These are phyloP conservation scores for Salinomyces thailandicus DNA, from an alignment of 2,329 filamentous ascomycete species.

Conservation along the genomic window DNA sequence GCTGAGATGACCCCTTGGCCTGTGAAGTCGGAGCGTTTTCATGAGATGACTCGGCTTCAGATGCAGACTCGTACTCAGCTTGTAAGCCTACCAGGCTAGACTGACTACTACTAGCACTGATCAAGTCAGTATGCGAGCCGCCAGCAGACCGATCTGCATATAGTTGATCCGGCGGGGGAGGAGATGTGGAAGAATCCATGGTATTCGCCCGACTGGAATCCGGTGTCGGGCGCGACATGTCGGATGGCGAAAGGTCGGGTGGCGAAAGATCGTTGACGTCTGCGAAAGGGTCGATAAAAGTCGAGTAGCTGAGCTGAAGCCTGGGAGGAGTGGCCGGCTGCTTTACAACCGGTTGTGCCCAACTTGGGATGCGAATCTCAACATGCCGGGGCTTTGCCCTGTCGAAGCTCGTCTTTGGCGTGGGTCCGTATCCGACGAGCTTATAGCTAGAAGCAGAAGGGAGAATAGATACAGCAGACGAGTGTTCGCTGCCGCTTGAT, in stretches of 20 bases:
- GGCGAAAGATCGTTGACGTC: conserved; percentile 20
- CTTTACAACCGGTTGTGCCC: conserved; percentile 33
- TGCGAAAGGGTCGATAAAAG: conserved; percentile 16
- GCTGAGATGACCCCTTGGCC: conserved; percentile 40
- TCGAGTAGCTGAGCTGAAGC: conserved; percentile 11
- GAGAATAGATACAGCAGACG: not conserved
- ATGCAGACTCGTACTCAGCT: conserved; percentile 32
- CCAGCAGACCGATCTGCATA: conserved; percentile 27
- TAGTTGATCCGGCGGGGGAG: conserved; percentile 33
- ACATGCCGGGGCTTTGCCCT: conserved; percentile 32
- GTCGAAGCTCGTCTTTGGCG: not conserved
- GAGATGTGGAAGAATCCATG: conserved; percentile 37
- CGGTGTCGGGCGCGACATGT: conserved; percentile 34
- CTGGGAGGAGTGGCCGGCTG: conserved; percentile 27
- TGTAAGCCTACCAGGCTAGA: conserved; percentile 34
- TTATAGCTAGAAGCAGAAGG: not conserved
- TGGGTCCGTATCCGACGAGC: not conserved
- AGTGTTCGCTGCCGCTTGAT: conserved; percentile 7
- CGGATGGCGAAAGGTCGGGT: too few species aligned
- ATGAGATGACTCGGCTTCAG: conserved; percentile 25
- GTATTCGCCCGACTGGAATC: conserved; percentile 36
- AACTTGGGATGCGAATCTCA: conserved; percentile 38
- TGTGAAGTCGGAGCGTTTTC: conserved; percentile 18
- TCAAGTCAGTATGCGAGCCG: conserved; percentile 27
- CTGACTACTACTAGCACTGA: conserved; percentile 37